Percentiles rank a stretch among this genome's conserved stretches.
These are phyloP conservation scores for Fusarium acutatum DNA, from an alignment of 2,329 filamentous ascomycete genomes.

Conservation along the genomic window DNA sequence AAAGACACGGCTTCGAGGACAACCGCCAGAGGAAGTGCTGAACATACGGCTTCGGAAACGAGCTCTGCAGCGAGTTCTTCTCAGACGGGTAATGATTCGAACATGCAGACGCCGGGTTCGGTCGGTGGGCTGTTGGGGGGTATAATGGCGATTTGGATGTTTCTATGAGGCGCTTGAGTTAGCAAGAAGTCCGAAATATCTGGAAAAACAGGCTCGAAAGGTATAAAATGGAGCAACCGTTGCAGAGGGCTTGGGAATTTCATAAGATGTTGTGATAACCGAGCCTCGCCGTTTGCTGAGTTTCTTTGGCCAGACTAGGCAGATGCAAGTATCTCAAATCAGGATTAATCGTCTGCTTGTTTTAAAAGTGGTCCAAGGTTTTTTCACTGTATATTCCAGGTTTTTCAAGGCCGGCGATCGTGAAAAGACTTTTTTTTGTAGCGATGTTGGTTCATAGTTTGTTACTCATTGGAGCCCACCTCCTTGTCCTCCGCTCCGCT, in stretches of 20 bases:
- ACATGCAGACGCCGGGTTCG: background rate
- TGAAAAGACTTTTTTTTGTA: background rate
- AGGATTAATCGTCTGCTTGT: no score
- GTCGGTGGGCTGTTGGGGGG: background rate
- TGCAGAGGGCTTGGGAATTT: rapidly evolving
- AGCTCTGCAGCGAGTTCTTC: background rate
- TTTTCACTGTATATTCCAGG: rapidly evolving
- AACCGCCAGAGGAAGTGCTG: no score
- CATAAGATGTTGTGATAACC: background rate
- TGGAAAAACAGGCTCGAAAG: rapidly evolving
- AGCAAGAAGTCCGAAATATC: background rate
- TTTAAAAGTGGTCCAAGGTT: rapidly evolving
- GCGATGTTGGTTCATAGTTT: background rate
- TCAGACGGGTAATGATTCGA: background rate
- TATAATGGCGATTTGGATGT: background rate
- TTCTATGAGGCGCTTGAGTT: background rate
- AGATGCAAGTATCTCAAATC: background rate
- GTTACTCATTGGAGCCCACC: background rate
- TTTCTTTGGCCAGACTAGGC: background rate
- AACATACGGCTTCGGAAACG: background rate
- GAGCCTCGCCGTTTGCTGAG: background rate
- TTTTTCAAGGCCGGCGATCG: no score
- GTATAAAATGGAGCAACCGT: rapidly evolving
- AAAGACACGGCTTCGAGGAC: background rate
- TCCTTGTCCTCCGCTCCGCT: background rate